These are phyloP conservation scores for Lanzia echinophila DNA, from an alignment of 2,329 filamentous ascomycete genomes.

Conservation along the genomic window DNA sequence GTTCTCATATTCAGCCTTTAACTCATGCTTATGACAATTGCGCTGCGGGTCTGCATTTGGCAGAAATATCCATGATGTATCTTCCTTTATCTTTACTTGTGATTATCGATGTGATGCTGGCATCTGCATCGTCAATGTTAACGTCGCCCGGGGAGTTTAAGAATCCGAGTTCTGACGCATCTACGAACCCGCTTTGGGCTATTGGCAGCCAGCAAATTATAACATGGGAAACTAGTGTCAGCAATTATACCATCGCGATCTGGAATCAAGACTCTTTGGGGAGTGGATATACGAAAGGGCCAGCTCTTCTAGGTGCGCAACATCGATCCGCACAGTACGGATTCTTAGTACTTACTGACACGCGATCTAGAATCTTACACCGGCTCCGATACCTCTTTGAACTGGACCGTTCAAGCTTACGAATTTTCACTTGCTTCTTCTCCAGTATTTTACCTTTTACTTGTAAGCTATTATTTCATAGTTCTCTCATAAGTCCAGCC, in stretches of 20 bases:
- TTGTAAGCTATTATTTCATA: neutral
- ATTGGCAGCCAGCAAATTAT: conserved; percentile 2
- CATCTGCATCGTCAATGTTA: neutral
- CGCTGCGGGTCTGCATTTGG: neutral
- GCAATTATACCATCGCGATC: conserved; percentile 6
- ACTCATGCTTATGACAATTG: neutral
- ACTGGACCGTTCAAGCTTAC: conserved; percentile 9
- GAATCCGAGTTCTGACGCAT: neutral
- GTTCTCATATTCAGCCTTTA: neutral
- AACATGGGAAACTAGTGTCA: conserved; percentile 6
- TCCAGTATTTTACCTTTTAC: conserved; percentile 7
- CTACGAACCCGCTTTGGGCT: conserved; percentile 1
- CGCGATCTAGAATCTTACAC: neutral
- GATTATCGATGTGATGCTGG: neutral
- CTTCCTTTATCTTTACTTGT: neutral
- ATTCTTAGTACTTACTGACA: neutral
- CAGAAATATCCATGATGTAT: neutral
- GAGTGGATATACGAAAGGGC: conserved; percentile 1
- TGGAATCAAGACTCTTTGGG: conserved; percentile 1
- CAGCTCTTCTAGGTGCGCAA: conserved; percentile 3
- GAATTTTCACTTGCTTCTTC: neutral
- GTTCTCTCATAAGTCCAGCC: neutral
- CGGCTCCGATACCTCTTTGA: neutral
- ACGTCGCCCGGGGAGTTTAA: neutral
- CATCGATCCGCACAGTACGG: neutral